Evolutionary conservation across 805 yeast genomes (phyloP).

Genomic region (Myxozyma melibiosi): DNA sequence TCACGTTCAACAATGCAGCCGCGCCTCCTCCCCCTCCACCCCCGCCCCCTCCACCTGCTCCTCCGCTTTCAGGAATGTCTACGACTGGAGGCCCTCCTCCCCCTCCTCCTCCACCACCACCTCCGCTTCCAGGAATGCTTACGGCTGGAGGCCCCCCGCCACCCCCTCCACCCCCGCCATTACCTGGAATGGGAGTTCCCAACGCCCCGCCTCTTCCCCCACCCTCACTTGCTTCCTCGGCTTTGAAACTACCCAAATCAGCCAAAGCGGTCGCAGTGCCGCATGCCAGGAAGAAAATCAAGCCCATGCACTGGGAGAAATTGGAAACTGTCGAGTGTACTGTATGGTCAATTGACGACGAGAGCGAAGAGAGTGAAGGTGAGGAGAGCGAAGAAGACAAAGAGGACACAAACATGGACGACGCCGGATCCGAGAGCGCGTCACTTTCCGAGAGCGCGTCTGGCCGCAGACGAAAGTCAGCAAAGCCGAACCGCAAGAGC

Average conservation of each 20-base stretch:
- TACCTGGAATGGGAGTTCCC: slow-evolving; percentile 42
- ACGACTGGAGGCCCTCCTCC: slow-evolving; percentile 40
- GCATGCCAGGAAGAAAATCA: slow-evolving; percentile 74
- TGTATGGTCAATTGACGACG: slow-evolving; percentile 63
- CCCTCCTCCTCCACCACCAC: slow-evolving; percentile 40
- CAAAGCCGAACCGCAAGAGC: slow-evolving; percentile 24
- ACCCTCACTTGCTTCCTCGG: slow-evolving; percentile 43
- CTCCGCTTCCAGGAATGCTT: slow-evolving; percentile 39
- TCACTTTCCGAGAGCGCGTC: no score
- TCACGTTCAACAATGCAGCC: slow-evolving; percentile 1
- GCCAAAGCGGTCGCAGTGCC: slow-evolving; percentile 47
- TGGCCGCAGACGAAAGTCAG: slow-evolving; percentile 29
- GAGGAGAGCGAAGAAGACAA: slow-evolving; percentile 21
- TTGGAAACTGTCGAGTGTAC: slow-evolving; percentile 78
- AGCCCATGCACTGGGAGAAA: slow-evolving; percentile 97
- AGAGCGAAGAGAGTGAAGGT: slow-evolving; percentile 3
- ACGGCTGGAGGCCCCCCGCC: slow-evolving; percentile 38
- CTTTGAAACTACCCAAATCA: slow-evolving; percentile 35
- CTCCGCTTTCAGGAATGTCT: slow-evolving; percentile 16
- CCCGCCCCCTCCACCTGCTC: slow-evolving; percentile 32
- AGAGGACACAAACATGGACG: background rate
- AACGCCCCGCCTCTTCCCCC: slow-evolving; percentile 47
- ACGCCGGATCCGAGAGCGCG: background rate
- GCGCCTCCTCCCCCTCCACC: slow-evolving; percentile 27
- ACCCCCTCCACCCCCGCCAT: slow-evolving; percentile 45